Evolutionary conservation across 1,284 basidiomycete genomes (phyloP).

Genomic region (Cryptococcus maquisensis): DNA sequence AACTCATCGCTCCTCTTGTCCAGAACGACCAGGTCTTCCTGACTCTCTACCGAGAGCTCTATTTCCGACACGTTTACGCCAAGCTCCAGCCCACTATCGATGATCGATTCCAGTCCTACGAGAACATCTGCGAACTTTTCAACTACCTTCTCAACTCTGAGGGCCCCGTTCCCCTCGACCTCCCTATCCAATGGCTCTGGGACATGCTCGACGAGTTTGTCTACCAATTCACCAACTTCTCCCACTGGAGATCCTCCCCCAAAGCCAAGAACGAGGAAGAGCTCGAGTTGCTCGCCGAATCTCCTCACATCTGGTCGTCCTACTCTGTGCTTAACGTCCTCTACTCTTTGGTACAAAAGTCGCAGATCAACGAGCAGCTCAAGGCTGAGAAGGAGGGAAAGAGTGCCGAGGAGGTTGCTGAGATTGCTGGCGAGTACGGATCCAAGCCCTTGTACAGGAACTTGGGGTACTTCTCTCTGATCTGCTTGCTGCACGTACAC

Average conservation of each 20-base stretch:
- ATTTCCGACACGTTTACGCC: slow-evolving; percentile 78
- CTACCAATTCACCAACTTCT: slow-evolving; percentile 96
- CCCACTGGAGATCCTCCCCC: slow-evolving; percentile 81
- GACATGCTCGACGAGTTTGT: slow-evolving; percentile 99
- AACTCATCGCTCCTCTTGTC: slow-evolving; percentile 88
- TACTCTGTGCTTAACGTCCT: slow-evolving; percentile 97
- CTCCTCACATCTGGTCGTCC: slow-evolving; percentile 86
- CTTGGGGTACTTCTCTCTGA: slow-evolving; percentile 96
- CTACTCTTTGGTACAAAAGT: slow-evolving; percentile 97
- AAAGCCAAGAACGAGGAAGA: slow-evolving; percentile 88
- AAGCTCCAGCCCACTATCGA: slow-evolving; percentile 91
- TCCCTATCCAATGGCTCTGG: slow-evolving; percentile 96
- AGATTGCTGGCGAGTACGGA: slow-evolving; percentile 88
- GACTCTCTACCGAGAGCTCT: slow-evolving; percentile 82
- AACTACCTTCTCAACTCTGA: slow-evolving; percentile 94
- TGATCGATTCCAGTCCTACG: slow-evolving; percentile 97
- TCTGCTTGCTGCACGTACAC: slow-evolving; percentile 92
- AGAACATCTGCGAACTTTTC: slow-evolving; percentile 97
- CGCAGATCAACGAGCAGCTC: slow-evolving; percentile 90
- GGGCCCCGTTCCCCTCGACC: slow-evolving; percentile 82
- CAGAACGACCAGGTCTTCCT: slow-evolving; percentile 92
- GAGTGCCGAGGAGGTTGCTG: slow-evolving; percentile 75
- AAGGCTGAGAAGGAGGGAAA: slow-evolving; percentile 74
- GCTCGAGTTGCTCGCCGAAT: slow-evolving; percentile 67
- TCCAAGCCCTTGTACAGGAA: slow-evolving; percentile 84